Evolutionary conservation across 495 filamentous ascomycete genomes (phyloP).

Genomic region (Parmelia sp.): DNA sequence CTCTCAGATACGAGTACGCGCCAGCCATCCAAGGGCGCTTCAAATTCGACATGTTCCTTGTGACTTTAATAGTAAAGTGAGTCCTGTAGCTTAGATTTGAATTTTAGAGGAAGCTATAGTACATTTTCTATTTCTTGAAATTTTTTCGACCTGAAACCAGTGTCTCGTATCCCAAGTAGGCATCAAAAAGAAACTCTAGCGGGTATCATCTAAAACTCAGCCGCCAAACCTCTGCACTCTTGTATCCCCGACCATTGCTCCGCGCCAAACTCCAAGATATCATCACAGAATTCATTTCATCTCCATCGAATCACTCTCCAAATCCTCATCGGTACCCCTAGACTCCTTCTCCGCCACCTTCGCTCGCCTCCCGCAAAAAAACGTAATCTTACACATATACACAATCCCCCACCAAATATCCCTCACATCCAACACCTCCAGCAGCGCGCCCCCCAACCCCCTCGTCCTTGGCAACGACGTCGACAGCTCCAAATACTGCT

Average conservation of each 20-base stretch:
- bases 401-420: neutral
- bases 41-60: no score
- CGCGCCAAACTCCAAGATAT: neutral
- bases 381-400: neutral
- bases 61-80: no score
- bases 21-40: no score
- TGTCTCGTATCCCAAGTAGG: neutral
- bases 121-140: no score
- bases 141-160: no score
- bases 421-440: neutral
- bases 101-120: no score
- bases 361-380: neutral
- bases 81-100: no score
- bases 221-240: neutral
- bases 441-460: neutral
- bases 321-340: neutral
- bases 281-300: neutral
- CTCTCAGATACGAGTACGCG: no score
- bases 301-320: neutral
- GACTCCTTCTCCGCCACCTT: neutral
- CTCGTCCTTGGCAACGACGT: neutral
- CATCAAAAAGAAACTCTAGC: neutral
- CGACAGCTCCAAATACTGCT: neutral
- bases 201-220: neutral
- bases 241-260: neutral